phyloP scores from a whole-genome alignment of 257 asterid species.

The Schizonepeta tenuifolia region DNA sequence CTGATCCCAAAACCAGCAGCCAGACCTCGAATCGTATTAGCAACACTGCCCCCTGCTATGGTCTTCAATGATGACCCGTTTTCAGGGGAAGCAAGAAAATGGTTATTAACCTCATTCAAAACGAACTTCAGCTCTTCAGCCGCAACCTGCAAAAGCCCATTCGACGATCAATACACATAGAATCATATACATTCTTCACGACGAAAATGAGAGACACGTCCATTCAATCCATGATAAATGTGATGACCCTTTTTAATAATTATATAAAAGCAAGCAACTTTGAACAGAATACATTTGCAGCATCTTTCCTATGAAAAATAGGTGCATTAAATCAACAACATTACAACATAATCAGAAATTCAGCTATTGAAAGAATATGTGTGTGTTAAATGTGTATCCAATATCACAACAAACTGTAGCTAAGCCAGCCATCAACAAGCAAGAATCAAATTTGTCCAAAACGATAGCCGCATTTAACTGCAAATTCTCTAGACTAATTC shows the following conservation, averaged over 20 bases:
- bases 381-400: background rate
- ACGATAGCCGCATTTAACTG: background rate
- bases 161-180: background rate
- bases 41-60: constrained; percentile 97
- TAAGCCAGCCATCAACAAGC: constrained; percentile 2
- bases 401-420: background rate
- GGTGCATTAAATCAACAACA: background rate
- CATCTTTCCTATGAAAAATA: background rate
- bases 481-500: constrained; percentile 10
- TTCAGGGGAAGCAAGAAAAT: constrained; percentile 52
- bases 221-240: constrained; percentile 6
- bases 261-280: background rate
- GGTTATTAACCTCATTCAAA: constrained; percentile 60
- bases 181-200: constrained; percentile 12
- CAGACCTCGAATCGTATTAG: constrained; percentile 92
- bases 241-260: background rate
- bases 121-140: constrained; percentile 74
- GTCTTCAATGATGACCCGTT: constrained; percentile 60
- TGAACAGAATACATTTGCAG: constrained; percentile 3
- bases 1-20: constrained; percentile 86
- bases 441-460: background rate
- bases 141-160: constrained; percentile 59
- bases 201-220: background rate
- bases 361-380: background rate
- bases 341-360: background rate